Evolutionary conservation across 352 stramenopile species (phyloP), one percentile per base, ranked within the genome.

Genomic region (Phytophthora aleatoria): DNA sequence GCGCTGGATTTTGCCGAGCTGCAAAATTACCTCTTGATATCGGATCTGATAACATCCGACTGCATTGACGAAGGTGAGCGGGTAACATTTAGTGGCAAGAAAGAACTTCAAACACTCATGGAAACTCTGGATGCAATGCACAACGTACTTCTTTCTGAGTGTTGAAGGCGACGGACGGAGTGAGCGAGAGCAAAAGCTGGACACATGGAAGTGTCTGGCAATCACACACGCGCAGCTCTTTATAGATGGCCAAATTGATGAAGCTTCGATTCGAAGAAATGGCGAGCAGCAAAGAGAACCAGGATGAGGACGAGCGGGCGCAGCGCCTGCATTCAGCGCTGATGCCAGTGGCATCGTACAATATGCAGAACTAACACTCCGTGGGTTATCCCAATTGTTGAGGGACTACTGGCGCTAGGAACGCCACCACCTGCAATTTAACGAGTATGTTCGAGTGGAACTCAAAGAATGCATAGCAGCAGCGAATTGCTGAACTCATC

Each of bases 221-320:
- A 55, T 92, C 59, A 89, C 81, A 1, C 81, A 91, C 53, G 62
- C 69, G 10, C 76, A 90, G 52, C 76, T 94, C 9, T 88, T 90
- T 58, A 94, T 83, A 6, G 85, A 94, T 61, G 85, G 73, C 77
- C 5, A 92, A 92, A 53, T 64, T 71, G 11, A 77, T 91, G 6
- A 78, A 85, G 55, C 50, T 61, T n/a, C 75, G 80, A 3, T 71
- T 91, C 10, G 81, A 90, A 30, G 49, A 60, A 0, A 49, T 79
- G n/a, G 55, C 68, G 15, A 36, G 50, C 10, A 26, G 20, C 1
- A 61, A 69, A 26, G 52, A 71, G 3, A 39, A 45, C 47, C 30
- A 45, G 3, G 51, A 67, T 4, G 42, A 57, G 33, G 35, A 66
- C 5, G 30, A 66, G 5, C 55, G 11, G 26, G 33, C 54, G 7